Conservation (phyloP, 2,329 filamentous ascomycete species). For the Dichotomopilus funicola region DNA sequence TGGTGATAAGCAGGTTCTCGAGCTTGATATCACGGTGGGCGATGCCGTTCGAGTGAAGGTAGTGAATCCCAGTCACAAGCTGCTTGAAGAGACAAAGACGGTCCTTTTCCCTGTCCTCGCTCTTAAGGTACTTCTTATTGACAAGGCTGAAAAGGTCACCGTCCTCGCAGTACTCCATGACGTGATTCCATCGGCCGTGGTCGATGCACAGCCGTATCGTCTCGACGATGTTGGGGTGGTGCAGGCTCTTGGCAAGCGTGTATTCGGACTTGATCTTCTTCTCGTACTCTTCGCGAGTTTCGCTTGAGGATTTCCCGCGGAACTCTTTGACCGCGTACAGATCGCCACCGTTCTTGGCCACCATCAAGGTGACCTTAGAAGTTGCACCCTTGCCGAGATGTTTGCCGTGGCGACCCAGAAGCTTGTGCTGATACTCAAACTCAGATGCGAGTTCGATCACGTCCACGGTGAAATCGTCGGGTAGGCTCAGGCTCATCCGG, state of each 20-base stretch:
- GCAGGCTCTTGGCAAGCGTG: slow-evolving; percentile 75
- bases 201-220: slow-evolving; percentile 70
- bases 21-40: slow-evolving; percentile 88
- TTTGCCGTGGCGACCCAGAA: slow-evolving; percentile 67
- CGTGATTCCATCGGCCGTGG: slow-evolving; percentile 74
- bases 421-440: slow-evolving; percentile 62
- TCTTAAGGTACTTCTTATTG: slow-evolving; percentile 60
- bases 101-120: slow-evolving; percentile 59
- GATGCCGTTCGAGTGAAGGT: slow-evolving; percentile 76
- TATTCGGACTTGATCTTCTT: slow-evolving; percentile 90
- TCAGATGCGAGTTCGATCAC: slow-evolving; percentile 62
- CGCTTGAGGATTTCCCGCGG: slow-evolving; percentile 61
- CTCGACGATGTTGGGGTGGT: slow-evolving; percentile 83
- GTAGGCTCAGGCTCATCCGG: slow-evolving; percentile 66
- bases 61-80: slow-evolving; percentile 71
- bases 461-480: slow-evolving; percentile 68
- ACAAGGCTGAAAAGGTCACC: slow-evolving; percentile 76
- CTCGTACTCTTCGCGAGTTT: slow-evolving; percentile 68
- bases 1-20: slow-evolving; percentile 75
- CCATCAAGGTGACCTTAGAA: slow-evolving; percentile 76
- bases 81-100: slow-evolving; percentile 86
- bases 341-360: slow-evolving; percentile 57
- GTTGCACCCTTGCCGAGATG: slow-evolving; percentile 76
- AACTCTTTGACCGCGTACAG: slow-evolving; percentile 86
- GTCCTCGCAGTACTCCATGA: slow-evolving; percentile 85